phyloP scores from a whole-genome alignment of 805 yeast genomes.

The Saccharomyces kudriavzevii region DNA sequence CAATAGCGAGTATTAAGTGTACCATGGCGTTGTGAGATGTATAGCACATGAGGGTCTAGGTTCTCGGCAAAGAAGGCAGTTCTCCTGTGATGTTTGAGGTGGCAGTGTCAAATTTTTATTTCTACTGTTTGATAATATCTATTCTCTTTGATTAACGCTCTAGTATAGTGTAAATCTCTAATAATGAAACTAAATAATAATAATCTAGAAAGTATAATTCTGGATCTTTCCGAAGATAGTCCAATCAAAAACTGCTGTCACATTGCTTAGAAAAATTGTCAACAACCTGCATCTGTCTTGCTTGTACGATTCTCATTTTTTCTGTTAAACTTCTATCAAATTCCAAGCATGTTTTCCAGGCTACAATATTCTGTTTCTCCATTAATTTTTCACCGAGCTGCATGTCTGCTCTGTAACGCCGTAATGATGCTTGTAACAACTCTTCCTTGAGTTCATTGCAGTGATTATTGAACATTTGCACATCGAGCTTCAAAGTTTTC shows the following conservation, averaged over 20 bases:
- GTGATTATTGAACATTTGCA: slow-evolving; percentile 12
- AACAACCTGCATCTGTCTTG: slow-evolving; percentile 10
- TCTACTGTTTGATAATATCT: no score
- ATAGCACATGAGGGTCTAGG: no score
- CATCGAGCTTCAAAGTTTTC: not conserved
- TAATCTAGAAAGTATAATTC: no score
- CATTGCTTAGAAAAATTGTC: not conserved
- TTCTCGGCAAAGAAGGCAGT: no score
- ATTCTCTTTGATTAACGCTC: no score
- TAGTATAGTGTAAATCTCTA: no score
- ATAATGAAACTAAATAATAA: no score
- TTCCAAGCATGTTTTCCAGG: slow-evolving; percentile 12
- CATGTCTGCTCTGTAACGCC: slow-evolving; percentile 17
- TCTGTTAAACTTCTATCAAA: slow-evolving; percentile 16
- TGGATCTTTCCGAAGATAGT: no score
- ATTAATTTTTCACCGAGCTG: slow-evolving; percentile 12
- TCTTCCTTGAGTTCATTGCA: slow-evolving; percentile 15
- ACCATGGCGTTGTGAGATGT: not conserved
- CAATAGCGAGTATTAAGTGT: not conserved
- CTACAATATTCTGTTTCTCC: slow-evolving; percentile 17
- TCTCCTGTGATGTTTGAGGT: no score
- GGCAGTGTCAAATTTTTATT: no score
- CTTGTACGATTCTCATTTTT: slow-evolving; percentile 20
- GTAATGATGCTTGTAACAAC: slow-evolving; percentile 9
- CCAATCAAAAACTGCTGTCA: not conserved